Base-by-base conservation (phyloP, 1,284 basidiomycete species). In the Ceratobasidium sp. region DNA sequence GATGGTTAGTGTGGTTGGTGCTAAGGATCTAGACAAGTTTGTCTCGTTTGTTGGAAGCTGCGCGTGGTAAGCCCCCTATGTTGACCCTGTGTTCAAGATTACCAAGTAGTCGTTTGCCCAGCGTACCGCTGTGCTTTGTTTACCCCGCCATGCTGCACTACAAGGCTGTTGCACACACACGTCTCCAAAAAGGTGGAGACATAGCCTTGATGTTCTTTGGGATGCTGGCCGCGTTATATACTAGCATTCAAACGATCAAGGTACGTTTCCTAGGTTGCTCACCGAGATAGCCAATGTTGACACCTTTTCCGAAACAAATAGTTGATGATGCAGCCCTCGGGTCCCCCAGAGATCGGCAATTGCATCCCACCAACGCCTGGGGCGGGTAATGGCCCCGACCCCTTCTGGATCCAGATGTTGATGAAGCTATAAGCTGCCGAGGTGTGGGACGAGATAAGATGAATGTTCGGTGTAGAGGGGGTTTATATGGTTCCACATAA, bases 61-160 rank as follows among this genome's bases (percentile, higher is more conserved):
- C 79, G 96, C 96, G 74, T 98, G 96, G 95, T 95, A 78, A 79
- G 92, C 85, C 39, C 27, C 56, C 8, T 39, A 53, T 13, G 27
- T n/a, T 68, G 27, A 27, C 65, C 29, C 14, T 11, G 27, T 19
- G n/a, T 74, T 64, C 64, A 22, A 24, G 61, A 76, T 65, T 48
- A n/a, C 68, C 29, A 48, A 37, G 37, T 29, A 31, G 54, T 56
- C 4, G 9, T 3, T 69, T 43, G 62, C 59, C 27, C 75, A 96
- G 96, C 80, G 91, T 98, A 7, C 96, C 97, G 6, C 85, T 98
- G 72, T 98, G 95, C 82, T 98, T 93, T 81, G 91, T 96, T 63
- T 98, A 98, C 80, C 96, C 95, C 4, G 92, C 96, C 1, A 89
- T 99, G 89, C 84, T 99, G 72, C 96, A 98, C 81, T 92, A 96